Evolutionary conservation across 345 rosid species (phyloP).

Genomic region (Linum tenue): DNA sequence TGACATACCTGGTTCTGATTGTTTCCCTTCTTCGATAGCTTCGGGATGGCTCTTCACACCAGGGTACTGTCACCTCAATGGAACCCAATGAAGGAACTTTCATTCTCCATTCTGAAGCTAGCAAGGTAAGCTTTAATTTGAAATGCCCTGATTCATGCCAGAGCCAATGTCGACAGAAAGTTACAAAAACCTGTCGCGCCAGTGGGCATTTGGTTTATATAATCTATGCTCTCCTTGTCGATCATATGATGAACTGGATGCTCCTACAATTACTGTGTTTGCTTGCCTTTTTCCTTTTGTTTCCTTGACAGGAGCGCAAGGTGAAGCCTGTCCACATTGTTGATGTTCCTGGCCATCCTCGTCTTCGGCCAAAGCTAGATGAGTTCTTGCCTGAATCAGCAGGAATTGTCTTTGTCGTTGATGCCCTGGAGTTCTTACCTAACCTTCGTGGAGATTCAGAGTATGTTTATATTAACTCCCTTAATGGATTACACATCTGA

Average conservation of each 20-base stretch:
- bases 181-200: background rate
- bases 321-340: slow-evolving; percentile 69
- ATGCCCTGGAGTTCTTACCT: slow-evolving; percentile 87
- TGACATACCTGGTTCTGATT: background rate
- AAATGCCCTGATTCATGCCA: background rate
- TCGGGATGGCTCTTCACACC: slow-evolving; percentile 81
- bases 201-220: background rate
- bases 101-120: slow-evolving; percentile 51
- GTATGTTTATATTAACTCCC: slow-evolving; percentile 25
- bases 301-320: slow-evolving; percentile 50
- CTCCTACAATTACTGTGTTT: background rate
- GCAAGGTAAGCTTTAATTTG: slow-evolving; percentile 36
- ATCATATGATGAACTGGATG: no score
- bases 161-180: background rate
- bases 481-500: background rate
- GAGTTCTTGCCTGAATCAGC: slow-evolving; percentile 79
- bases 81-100: slow-evolving; percentile 88
- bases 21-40: slow-evolving; percentile 43
- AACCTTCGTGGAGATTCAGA: slow-evolving; percentile 67
- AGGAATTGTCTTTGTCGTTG: slow-evolving; percentile 77
- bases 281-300: background rate
- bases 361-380: slow-evolving; percentile 72
- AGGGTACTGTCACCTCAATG: slow-evolving; percentile 90
- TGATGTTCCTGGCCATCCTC: slow-evolving; percentile 95
- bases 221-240: no score